A percentile compares a stretch with the other conserved stretches of the same genome.
Evolutionary conservation across 768 basidiomycete species (phyloP).

Genomic region (Sarcodon sp.): DNA sequence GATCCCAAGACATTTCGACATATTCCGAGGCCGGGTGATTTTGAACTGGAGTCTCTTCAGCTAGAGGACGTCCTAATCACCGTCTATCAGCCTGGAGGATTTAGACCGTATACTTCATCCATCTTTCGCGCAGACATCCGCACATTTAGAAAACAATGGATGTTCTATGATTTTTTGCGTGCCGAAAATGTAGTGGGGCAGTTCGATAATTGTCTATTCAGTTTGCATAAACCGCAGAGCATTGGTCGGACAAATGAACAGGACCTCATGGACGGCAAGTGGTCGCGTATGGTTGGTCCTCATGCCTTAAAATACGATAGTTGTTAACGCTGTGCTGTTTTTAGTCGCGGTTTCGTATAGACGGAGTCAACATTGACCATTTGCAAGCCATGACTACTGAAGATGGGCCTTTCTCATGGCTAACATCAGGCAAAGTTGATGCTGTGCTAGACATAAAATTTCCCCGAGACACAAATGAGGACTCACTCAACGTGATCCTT

Average conservation of each 20-base stretch:
- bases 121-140: conserved; percentile 89
- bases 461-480: conserved; percentile 64
- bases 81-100: conserved; percentile 85
- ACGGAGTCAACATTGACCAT: conserved; percentile 95
- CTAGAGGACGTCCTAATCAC: conserved; percentile 91
- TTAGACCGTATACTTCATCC: conserved; percentile 84
- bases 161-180: conserved; percentile 84
- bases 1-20: conserved; percentile 79
- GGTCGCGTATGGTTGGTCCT: conserved; percentile 75
- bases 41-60: conserved; percentile 80
- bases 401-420: conserved; percentile 93
- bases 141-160: conserved; percentile 80
- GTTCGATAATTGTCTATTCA: conserved; percentile 95
- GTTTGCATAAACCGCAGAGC: conserved; percentile 91
- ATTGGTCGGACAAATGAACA: conserved; percentile 84
- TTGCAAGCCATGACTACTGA: conserved; percentile 71
- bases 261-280: conserved; percentile 71
- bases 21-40: conserved; percentile 64
- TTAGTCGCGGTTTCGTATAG: conserved; percentile 90
- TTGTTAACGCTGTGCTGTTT: background rate
- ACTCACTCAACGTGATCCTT: conserved; percentile 68
- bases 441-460: conserved; percentile 97
- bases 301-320: conserved; percentile 2
- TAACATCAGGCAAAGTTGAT: conserved; percentile 92
- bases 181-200: conserved; percentile 96